phyloP scores from a whole-genome alignment of 208 protist species.

The Acanthamoeba lenticulata region DNA sequence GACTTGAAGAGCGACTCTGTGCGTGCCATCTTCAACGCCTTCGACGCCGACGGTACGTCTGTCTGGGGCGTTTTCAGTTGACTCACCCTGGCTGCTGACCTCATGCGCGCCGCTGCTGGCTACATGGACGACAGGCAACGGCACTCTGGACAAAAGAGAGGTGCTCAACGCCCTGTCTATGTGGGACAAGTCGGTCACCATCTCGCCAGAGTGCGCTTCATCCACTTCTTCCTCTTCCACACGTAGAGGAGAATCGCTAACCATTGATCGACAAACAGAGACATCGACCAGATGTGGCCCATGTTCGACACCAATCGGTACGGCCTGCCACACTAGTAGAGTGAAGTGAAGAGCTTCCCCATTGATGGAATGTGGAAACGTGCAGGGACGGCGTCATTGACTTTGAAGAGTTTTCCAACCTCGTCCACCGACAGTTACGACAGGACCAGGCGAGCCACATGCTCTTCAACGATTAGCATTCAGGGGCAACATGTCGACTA shows the following conservation, averaged over 20 bases:
- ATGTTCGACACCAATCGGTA: conserved; percentile 26
- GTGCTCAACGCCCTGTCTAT: neutral
- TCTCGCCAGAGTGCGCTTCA: neutral
- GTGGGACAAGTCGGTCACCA: neutral
- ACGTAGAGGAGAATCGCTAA: neutral
- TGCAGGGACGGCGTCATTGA: conserved; percentile 8
- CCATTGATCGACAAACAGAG: neutral
- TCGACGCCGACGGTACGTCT: neutral
- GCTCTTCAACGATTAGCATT: conserved; percentile 10
- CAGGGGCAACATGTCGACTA: neutral
- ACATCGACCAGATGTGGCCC: neutral
- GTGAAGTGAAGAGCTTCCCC: neutral
- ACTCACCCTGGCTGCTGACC: neutral
- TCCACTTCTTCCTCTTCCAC: neutral
- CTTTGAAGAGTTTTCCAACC: conserved; percentile 21
- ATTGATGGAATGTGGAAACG: neutral
- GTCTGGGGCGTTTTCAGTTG: neutral
- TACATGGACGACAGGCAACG: neutral
- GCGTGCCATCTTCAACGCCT: conserved; percentile 30
- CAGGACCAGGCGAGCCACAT: conserved; percentile 22
- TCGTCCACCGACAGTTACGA: neutral
- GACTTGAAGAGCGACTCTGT: neutral
- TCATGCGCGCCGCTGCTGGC: neutral
- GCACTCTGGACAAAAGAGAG: conserved; percentile 1
- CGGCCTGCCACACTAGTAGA: neutral